These are phyloP conservation scores for Avena eriantha DNA, from an alignment of 176 grass and related monocot genomes.

Conservation along the genomic window DNA sequence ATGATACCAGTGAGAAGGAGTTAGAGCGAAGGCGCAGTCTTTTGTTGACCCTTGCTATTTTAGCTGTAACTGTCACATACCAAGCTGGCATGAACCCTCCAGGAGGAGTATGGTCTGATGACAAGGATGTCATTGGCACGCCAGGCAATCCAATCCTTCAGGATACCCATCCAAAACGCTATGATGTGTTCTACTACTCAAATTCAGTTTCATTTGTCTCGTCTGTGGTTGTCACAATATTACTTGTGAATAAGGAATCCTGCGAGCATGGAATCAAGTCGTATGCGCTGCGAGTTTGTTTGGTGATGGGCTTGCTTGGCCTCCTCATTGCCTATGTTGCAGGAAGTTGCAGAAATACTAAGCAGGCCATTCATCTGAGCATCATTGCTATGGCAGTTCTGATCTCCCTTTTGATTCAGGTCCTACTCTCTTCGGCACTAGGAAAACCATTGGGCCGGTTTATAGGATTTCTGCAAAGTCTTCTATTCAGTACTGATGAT, in stretches of 20 bases:
- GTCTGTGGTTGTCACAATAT: conserved; percentile 46
- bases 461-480: neutral
- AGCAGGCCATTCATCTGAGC: conserved; percentile 35
- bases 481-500: no score
- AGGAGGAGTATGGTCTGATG: conserved; percentile 53
- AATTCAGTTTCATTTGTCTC: conserved; percentile 48
- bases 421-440: conserved; percentile 33
- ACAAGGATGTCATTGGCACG: neutral
- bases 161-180: conserved; percentile 26
- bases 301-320: conserved; percentile 38
- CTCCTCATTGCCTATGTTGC: conserved; percentile 49
- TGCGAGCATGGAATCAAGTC: conserved; percentile 51
- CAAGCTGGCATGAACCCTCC: conserved; percentile 61
- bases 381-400: conserved; percentile 42
- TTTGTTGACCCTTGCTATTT: conserved; percentile 37
- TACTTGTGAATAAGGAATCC: conserved; percentile 52
- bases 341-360: conserved; percentile 42
- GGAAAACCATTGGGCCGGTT: neutral
- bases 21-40: conserved; percentile 41
- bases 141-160: conserved; percentile 46
- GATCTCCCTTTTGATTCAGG: conserved; percentile 34
- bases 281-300: conserved; percentile 45
- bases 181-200: conserved; percentile 51
- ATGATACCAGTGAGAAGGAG: conserved; percentile 26
- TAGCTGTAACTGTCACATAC: conserved; percentile 49